Percentiles rank a stretch among this genome's conserved stretches.
These are phyloP conservation scores for Fusarium ambrosium DNA, from an alignment of 2,329 filamentous ascomycete genomes.

Conservation along the genomic window DNA sequence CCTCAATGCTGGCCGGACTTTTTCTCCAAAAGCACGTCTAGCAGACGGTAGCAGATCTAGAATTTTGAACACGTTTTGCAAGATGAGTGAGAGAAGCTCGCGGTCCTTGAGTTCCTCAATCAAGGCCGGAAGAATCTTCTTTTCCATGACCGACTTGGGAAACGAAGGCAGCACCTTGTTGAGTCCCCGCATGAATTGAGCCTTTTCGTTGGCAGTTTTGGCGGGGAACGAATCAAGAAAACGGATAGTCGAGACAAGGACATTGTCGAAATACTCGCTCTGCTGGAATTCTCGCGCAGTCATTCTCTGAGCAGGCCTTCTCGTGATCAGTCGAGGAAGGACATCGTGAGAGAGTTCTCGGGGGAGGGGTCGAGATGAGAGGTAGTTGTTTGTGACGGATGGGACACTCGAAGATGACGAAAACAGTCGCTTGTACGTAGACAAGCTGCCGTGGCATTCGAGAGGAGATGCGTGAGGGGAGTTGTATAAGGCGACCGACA, in stretches of 20 bases:
- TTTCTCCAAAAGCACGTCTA: conserved; percentile 84
- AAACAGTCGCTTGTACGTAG: conserved; percentile 88
- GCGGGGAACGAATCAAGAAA: conserved; percentile 93
- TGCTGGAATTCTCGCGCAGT: conserved; percentile 93
- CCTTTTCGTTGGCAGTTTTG: conserved; percentile 92
- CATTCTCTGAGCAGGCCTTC: conserved; percentile 88
- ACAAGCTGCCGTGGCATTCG: conserved; percentile 83
- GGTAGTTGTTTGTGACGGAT: conserved; percentile 84
- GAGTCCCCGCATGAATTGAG: conserved; percentile 90
- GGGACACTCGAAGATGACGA: conserved; percentile 83
- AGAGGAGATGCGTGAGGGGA: conserved; percentile 92
- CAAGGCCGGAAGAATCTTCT: conserved; percentile 89
- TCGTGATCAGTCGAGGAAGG: conserved; percentile 86
- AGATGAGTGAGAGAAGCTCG: conserved; percentile 84
- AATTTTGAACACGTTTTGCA: conserved; percentile 95
- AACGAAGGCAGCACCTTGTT: conserved; percentile 91
- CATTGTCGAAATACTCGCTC: conserved; percentile 96
- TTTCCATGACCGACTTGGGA: conserved; percentile 92
- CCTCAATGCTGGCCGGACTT: conserved; percentile 85
- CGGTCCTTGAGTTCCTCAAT: conserved; percentile 95
- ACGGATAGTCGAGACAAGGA: conserved; percentile 94
- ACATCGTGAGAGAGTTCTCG: conserved; percentile 82
- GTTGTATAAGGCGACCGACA: conserved; percentile 93
- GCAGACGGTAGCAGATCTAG: conserved; percentile 82
- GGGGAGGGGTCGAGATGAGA: conserved; percentile 83